These are phyloP conservation scores for Citrus trifoliata DNA, from an alignment of 345 rosid genomes.

Conservation along the genomic window DNA sequence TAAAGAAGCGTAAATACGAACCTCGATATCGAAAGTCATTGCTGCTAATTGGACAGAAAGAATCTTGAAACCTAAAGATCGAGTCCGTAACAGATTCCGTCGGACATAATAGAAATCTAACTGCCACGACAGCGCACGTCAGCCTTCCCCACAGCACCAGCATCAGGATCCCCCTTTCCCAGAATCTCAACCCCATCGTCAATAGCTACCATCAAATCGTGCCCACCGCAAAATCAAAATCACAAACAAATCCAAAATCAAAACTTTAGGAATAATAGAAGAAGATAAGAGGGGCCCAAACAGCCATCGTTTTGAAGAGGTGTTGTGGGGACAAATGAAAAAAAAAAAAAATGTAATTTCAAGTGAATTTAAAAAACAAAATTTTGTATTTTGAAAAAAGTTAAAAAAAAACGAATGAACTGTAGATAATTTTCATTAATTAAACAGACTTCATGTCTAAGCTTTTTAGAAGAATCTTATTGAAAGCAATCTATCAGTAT, in stretches of 20 bases:
- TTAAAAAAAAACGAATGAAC: too few relatives aligned
- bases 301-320: too few relatives aligned
- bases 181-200: conserved; percentile 31
- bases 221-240: background rate
- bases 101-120: conserved; percentile 45
- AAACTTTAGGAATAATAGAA: background rate
- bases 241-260: background rate
- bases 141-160: conserved; percentile 34
- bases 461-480: background rate
- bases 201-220: background rate
- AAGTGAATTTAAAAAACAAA: too few relatives aligned
- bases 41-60: conserved; percentile 27
- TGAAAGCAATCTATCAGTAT: too few relatives aligned
- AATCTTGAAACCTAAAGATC: conserved; percentile 52
- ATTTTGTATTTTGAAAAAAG: too few relatives aligned
- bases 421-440: too few relatives aligned
- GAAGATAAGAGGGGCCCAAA: background rate
- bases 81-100: conserved; percentile 37
- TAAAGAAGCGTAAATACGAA: conserved; percentile 11
- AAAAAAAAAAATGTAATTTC: too few relatives aligned
- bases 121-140: conserved; percentile 21
- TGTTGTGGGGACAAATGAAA: too few relatives aligned
- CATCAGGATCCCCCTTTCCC: conserved; percentile 35
- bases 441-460: background rate
- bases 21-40: conserved; percentile 59